Evolutionary conservation across 352 stramenopile species (phyloP), one percentile per base, ranked within the genome.

Genomic region (Phytophthora rubi): DNA sequence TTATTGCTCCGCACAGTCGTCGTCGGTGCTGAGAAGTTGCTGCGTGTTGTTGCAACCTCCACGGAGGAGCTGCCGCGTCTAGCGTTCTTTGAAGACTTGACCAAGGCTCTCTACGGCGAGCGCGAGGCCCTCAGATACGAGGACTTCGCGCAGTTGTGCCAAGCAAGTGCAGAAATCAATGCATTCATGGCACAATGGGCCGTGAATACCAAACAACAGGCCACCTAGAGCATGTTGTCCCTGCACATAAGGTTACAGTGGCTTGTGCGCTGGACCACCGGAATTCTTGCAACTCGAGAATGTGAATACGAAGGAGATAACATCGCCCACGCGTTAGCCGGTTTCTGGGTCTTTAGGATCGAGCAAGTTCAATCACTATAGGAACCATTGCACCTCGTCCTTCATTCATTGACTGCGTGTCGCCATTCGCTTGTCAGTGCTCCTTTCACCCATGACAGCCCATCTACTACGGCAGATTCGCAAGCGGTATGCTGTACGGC

Each of bases 401-500:
- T 26, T 16, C n/a, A 42, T 18, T 72, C 54, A 21, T 5, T 12
- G 3, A 39, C 33, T 12, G 33, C 33, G 4, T 4, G 7, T 39
- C 13, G 8, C 9, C 33, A 39, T 39, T 2, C 33, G 13, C 1
- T 39, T 39, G 33, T 4, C 33, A 4, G 33, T 12, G 33, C 33
- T 39, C 33, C 33, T 39, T 39, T 39, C 33, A 10, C 33, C 7
- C 10, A 39, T 26, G 23, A 26, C 23, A 39, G 13, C 33, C 33
- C 8, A 4, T 5, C 33, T 12, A 12, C 13, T 73, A 89, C 15
- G 83, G 83, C 4, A 91, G 47, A 60, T 92, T 89, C n/a, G 56
- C 59, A 0, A 93, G 67, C 39, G 83, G 86, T 53, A 93, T 86
- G 64, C 76, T 91, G 77, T 91, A 93, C 9, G 86, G 83, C 82